A percentile compares a stretch with the other conserved stretches of the same genome.
These are phyloP conservation scores for Achlya hypogyna DNA, from an alignment of 352 stramenopile genomes.

Conservation along the genomic window DNA sequence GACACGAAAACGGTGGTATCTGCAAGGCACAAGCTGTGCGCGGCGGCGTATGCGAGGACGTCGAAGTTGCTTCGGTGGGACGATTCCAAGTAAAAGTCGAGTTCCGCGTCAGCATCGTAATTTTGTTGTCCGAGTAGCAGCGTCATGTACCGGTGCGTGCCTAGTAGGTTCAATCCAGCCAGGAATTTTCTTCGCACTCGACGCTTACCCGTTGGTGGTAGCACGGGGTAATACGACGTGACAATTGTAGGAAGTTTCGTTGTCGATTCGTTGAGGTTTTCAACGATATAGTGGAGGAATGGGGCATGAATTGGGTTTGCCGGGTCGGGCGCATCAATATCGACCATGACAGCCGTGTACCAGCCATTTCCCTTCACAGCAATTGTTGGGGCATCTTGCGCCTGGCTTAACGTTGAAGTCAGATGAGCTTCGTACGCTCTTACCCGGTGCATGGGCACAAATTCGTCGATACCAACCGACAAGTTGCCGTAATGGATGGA, in stretches of 20 bases:
- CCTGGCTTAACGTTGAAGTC: conserved; percentile 28
- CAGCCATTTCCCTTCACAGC: conserved; percentile 18
- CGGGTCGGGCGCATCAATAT: conserved; percentile 59
- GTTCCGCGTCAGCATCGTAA: background rate
- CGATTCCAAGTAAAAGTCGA: background rate
- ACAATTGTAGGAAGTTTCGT: conserved; percentile 18
- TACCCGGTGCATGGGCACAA: conserved; percentile 31
- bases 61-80: background rate
- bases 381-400: conserved; percentile 25
- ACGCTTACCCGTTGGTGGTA: conserved; percentile 30
- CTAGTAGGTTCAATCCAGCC: background rate
- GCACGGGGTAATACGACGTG: conserved; percentile 53
- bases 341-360: conserved; percentile 59
- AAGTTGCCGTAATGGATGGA: background rate
- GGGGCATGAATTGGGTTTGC: conserved; percentile 41
- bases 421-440: conserved; percentile 8
- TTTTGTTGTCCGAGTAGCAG: background rate
- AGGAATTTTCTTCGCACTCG: background rate
- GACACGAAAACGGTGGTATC: background rate
- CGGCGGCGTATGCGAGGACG: background rate
- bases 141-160: background rate
- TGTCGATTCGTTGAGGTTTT: conserved; percentile 22
- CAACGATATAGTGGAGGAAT: conserved; percentile 62
- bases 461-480: conserved; percentile 23
- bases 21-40: background rate